phyloP scores from a whole-genome alignment of 495 filamentous ascomycete genomes.

The Ramalina intermedia region DNA sequence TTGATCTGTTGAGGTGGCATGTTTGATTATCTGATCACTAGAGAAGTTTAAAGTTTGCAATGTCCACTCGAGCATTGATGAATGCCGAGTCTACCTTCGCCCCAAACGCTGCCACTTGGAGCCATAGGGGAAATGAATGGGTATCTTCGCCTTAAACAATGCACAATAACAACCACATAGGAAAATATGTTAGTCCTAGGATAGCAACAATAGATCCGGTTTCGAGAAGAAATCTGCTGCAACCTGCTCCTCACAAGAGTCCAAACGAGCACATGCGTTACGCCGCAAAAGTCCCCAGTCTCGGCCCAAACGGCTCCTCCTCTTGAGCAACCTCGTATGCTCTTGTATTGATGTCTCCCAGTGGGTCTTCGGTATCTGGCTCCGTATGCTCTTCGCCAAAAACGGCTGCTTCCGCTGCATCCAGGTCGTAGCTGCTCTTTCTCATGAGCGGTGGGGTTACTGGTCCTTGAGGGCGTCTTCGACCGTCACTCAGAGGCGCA shows the following conservation, averaged over 20 bases:
- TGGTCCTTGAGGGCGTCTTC: conserved; percentile 29
- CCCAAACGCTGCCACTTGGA: too few relatives aligned
- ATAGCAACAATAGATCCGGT: too few relatives aligned
- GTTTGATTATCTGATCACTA: too few relatives aligned
- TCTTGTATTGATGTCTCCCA: background rate
- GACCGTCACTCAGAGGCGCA: conserved; percentile 4
- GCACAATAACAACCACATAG: background rate
- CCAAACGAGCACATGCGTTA: background rate
- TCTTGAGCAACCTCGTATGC: background rate
- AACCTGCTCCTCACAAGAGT: background rate
- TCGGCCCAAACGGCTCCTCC: conserved; percentile 16
- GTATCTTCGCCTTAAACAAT: conserved; percentile 8
- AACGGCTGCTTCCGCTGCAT: conserved; percentile 47
- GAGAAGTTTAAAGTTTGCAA: too few relatives aligned
- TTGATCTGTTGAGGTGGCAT: too few relatives aligned
- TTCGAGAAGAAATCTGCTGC: background rate
- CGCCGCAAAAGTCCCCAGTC: background rate
- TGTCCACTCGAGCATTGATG: too few relatives aligned
- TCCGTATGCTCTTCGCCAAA: conserved; percentile 33
- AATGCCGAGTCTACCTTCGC: too few relatives aligned
- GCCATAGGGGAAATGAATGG: background rate
- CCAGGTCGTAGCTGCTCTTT: conserved; percentile 53
- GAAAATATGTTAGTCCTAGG: background rate
- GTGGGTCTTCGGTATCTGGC: background rate
- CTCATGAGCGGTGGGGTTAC: conserved; percentile 59